phyloP scores from a whole-genome alignment of 805 yeast genomes.

The Schwanniomyces pseudopolymorphus region DNA sequence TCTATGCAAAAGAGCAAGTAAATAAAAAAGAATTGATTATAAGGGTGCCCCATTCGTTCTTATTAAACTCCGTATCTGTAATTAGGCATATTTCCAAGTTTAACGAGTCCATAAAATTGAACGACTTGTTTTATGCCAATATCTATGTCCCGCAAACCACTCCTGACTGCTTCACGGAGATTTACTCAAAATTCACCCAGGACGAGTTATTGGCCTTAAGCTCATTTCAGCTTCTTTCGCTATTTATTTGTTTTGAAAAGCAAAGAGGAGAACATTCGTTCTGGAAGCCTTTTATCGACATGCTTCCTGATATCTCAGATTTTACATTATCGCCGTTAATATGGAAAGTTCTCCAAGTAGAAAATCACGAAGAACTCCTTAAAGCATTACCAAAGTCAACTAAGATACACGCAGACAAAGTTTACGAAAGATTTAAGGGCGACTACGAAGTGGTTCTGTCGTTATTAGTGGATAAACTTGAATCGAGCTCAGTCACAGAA shows the following conservation, averaged over 20 bases:
- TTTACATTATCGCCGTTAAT: slow-evolving; percentile 58
- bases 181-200: slow-evolving; percentile 29
- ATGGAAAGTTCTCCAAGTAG: slow-evolving; percentile 47
- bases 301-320: slow-evolving; percentile 59
- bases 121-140: slow-evolving; percentile 16
- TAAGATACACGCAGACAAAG: slow-evolving; percentile 36
- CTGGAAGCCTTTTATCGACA: slow-evolving; percentile 69
- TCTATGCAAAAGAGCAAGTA: slow-evolving; percentile 45
- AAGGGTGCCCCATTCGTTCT: slow-evolving; percentile 55
- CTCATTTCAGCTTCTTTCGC: slow-evolving; percentile 59
- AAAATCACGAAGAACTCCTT: slow-evolving; percentile 26
- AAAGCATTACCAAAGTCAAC: slow-evolving; percentile 47
- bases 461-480: slow-evolving; percentile 16
- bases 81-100: slow-evolving; percentile 42
- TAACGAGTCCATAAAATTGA: slow-evolving; percentile 32
- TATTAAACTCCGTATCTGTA: slow-evolving; percentile 59
- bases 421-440: slow-evolving; percentile 37
- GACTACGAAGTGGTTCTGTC: slow-evolving; percentile 45
- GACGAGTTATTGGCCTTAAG: slow-evolving; percentile 42
- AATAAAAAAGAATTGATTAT: slow-evolving; percentile 45
- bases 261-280: slow-evolving; percentile 42
- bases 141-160: slow-evolving; percentile 22
- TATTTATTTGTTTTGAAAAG: slow-evolving; percentile 49
- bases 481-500: not conserved
- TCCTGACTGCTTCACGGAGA: slow-evolving; percentile 22